Base-by-base conservation (phyloP, 805 yeast species). In the Ogataea henricii region DNA sequence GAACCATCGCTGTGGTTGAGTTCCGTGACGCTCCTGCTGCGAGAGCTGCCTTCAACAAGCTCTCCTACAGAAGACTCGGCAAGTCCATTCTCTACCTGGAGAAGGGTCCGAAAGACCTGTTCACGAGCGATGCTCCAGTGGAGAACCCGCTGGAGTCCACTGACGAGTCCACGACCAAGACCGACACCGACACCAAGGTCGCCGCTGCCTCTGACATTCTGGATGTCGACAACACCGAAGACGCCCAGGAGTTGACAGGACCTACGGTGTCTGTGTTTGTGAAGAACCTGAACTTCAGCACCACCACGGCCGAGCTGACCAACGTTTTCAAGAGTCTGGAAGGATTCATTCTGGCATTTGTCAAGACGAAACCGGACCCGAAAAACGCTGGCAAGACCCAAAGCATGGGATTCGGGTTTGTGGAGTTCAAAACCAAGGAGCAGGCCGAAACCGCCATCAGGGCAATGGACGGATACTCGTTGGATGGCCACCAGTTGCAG, bases 401-500 rank as follows among this genome's bases (percentile, higher is more conserved):
- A 50, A 89, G 97, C 58, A 94, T 94, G 99, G 99, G 99, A 17
- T 94, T 90, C 62, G 99, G 99, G 1, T 94, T 94, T 70, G 97
- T 81, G 12, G 99, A 94, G 68, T 94, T 89, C 68, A 81, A 73
- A 56, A 80, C 91, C 1, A 81, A 79, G 55, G 88, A 82, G 33
- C 82, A 86, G 59, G 99, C 99, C 0, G 74, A 79, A 34, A 74
- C 78, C 10, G 98, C 96, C 6, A 81, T 89, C 40, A 66, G 74
- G 27, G 76, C 85, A 0, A 69, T 89, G 72, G 88, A 91, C 65
- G 95, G 89, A 3, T 76, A 81, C 45, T 81, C 81, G 2, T 74
- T 94, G 47, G 96, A 89, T 64, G 97, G 96, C 1, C 99, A 94
- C 67, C 87, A 82, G 57, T 74, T 94, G 40, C 95, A 89, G 68